A percentile compares a stretch with the other conserved stretches of the same genome.
phyloP scores from a whole-genome alignment of 1,284 basidiomycete genomes.

The Sporisorium sorghi region DNA sequence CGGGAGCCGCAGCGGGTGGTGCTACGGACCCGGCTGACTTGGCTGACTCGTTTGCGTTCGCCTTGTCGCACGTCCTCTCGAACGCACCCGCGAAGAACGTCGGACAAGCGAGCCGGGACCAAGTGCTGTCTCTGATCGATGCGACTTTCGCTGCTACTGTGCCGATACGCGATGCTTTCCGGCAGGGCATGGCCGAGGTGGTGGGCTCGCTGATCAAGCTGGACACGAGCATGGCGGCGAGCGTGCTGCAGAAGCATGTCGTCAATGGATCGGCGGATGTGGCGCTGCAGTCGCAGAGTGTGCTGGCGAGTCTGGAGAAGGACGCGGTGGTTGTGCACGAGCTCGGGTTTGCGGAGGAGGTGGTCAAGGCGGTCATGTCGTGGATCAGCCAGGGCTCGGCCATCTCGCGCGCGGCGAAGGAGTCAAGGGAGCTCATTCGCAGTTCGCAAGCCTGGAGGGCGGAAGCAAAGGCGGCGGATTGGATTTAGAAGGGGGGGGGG shows the following conservation, averaged over 20 bases:
- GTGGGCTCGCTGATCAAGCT: constrained; percentile 78
- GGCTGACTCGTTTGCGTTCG: constrained; percentile 78
- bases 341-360: constrained; percentile 31
- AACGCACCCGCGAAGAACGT: constrained; percentile 79
- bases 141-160: constrained; percentile 76
- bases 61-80: constrained; percentile 81
- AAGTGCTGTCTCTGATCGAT: constrained; percentile 79
- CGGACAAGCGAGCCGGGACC: constrained; percentile 79
- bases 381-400: constrained; percentile 52
- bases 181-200: constrained; percentile 75
- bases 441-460: constrained; percentile 35
- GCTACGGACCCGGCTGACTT: constrained; percentile 40
- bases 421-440: constrained; percentile 38
- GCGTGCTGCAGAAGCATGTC: constrained; percentile 36
- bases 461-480: constrained; percentile 46
- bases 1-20: constrained; percentile 27
- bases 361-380: constrained; percentile 47
- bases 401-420: constrained; percentile 46
- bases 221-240: constrained; percentile 20
- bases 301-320: constrained; percentile 35
- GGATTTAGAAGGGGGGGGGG: no score
- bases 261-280: constrained; percentile 28
- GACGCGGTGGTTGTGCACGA: constrained; percentile 40
- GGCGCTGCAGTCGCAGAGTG: constrained; percentile 43
- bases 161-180: constrained; percentile 74